Base-by-base conservation (phyloP, 345 rosid genomes). In the Trapa incisa region DNA sequence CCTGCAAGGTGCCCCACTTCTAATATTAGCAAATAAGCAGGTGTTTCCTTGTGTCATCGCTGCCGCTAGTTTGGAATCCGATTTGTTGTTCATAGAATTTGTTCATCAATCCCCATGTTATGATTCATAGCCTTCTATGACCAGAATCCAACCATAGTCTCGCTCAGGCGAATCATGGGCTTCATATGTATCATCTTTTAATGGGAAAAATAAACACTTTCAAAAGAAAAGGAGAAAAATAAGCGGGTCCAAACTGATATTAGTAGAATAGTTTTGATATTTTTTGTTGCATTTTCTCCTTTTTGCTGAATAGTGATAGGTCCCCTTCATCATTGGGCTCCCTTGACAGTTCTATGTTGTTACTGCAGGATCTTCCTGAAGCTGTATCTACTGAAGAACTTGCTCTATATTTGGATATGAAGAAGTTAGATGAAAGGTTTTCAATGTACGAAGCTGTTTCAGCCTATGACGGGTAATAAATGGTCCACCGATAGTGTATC, bases 1-100 rank as follows among this genome's bases (percentile, higher is more conserved):
- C 72, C 79, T 95, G 85, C 89, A 76, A 80, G 99, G 96, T 70
- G 96, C 97, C n/a, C 98, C 98, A 56, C 85, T 91, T 65, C 54
- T 91, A 79, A 86, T 95, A 48, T 73, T 95, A 74, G 98, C 98
- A 69, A 95, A 95, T 86, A 95, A 95, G 69, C 99, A 95, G 89
- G 99, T 91, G 66, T 63, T 37, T 0, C 61, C 15, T 36, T 42
- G 16, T 57, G 15, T 58, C 10, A 4, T 58, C 32, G 11, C 37
- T 58, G 33, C 33, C 5, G 35, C 60, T 54, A 6, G 4, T 54
- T 54, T n/a, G n/a, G 7, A 54, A 54, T 54, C 33, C 5, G 35
- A 54, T 6, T 35, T 50, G 9, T 52, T 17, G 16, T 54, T 54
- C 9, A 3, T 54, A 53, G 58, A 53, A 57, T 32, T 57, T 57